These are phyloP conservation scores for Cystobasidium tubakii DNA, from an alignment of 768 basidiomycete species.

Conservation along the genomic window DNA sequence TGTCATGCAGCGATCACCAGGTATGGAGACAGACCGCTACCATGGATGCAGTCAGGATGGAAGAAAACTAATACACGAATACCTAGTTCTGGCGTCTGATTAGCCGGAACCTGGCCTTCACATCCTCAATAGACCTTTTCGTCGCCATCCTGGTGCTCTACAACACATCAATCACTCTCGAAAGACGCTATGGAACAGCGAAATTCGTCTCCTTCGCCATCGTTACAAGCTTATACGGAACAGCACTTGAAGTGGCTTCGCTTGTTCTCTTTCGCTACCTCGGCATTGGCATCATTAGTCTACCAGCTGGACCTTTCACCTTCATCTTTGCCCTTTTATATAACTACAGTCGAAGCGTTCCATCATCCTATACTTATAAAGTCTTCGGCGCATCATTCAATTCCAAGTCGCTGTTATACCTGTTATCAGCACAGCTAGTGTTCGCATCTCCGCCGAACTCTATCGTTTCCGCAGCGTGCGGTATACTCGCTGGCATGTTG, in stretches of 20 bases:
- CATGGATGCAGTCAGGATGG: too few relatives aligned
- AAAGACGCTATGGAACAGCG: constrained; percentile 28
- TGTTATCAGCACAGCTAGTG: constrained; percentile 29
- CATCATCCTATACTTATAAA: constrained; percentile 30
- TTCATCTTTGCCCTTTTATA: constrained; percentile 29
- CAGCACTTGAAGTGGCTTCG: constrained; percentile 29
- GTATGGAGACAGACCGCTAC: background rate
- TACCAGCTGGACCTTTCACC: constrained; percentile 34
- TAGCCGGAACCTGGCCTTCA: constrained; percentile 30
- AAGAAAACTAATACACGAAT: too few relatives aligned
- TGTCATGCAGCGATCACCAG: constrained; percentile 27
- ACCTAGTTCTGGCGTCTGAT: constrained; percentile 35
- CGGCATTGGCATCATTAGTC: background rate
- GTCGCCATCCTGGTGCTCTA: constrained; percentile 23
- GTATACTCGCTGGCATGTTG: constrained; percentile 17
- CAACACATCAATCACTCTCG: constrained; percentile 32
- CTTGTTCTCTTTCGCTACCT: constrained; percentile 16
- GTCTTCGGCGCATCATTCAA: constrained; percentile 33
- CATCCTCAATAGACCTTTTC: constrained; percentile 27
- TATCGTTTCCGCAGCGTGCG: constrained; percentile 1
- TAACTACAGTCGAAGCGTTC: constrained; percentile 29
- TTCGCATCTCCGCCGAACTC: constrained; percentile 17
- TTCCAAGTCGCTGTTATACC: constrained; percentile 28
- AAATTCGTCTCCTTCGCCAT: constrained; percentile 34
- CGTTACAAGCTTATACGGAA: constrained; percentile 6